A percentile compares a stretch with the other conserved stretches of the same genome.
Conservation (phyloP, 164 flowering plant genomes). For the Nymphaea thermarum region DNA sequence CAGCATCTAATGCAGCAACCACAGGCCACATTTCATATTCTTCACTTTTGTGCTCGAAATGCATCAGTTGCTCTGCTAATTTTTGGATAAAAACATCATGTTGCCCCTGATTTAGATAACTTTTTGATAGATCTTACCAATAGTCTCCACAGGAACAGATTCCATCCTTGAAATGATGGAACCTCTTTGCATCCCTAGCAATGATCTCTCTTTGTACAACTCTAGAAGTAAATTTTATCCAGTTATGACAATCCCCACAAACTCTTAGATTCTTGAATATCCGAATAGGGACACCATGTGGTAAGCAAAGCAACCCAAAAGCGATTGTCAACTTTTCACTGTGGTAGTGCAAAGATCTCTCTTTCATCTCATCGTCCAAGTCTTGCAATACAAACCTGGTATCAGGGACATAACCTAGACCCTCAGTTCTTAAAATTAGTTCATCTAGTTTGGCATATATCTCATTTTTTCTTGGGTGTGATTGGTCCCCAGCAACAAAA, state of each 20-base stretch:
- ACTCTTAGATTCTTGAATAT: slow-evolving; percentile 47
- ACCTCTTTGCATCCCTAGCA: slow-evolving; percentile 44
- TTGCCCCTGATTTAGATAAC: too few species aligned
- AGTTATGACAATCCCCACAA: slow-evolving; percentile 45
- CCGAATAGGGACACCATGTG: slow-evolving; percentile 15
- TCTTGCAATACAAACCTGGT: slow-evolving; percentile 35
- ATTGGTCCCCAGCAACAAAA: slow-evolving; percentile 34
- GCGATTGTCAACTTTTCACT: slow-evolving; percentile 46
- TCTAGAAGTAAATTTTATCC: slow-evolving; percentile 26
- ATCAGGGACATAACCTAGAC: slow-evolving; percentile 39
- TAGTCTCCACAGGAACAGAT: slow-evolving; percentile 39
- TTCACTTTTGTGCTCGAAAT: too few species aligned
- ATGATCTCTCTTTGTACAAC: slow-evolving; percentile 31
- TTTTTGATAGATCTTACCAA: slow-evolving; percentile 22
- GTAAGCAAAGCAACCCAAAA: slow-evolving; percentile 26
- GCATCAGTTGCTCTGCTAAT: too few species aligned
- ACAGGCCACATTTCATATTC: too few species aligned
- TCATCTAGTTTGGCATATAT: slow-evolving; percentile 20
- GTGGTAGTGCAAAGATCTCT: slow-evolving; percentile 31
- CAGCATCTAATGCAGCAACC: too few species aligned
- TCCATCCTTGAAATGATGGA: slow-evolving; percentile 40
- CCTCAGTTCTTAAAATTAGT: slow-evolving; percentile 19
- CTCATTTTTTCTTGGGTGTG: slow-evolving; percentile 23
- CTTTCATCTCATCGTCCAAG: slow-evolving; percentile 28
- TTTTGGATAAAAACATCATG: too few species aligned